Evolutionary conservation across 2,329 filamentous ascomycete species (phyloP), one percentile per base, ranked within the genome.

Genomic region (Botrytis tulipae): DNA sequence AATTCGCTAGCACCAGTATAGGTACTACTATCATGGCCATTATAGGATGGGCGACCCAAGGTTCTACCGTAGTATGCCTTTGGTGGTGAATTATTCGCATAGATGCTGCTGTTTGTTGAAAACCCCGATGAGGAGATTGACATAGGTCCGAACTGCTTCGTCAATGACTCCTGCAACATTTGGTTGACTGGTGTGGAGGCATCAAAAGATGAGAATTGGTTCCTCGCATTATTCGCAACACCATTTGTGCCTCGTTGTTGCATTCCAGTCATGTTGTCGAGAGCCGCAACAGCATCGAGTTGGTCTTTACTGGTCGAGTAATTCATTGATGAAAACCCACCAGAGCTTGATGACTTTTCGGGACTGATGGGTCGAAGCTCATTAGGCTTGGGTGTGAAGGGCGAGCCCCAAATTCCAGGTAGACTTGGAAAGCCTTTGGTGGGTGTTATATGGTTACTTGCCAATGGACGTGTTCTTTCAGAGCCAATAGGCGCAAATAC

Each of bases 61-160:
- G 62, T 74, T 48, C 73, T 65, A 66, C n/a, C 65, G 29, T 68
- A 66, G 67, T 65, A 61, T 44, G 61, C 60, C 63, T 72, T 73
- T 71, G 71, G 74, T 37, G 78, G 74, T 7, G 71, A 73, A 70
- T 85, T 86, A 48, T 86, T 84, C 59, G 83, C 84, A 73, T 86
- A 87, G 35, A 89, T 76, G 75, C 85, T 87, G 78, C 86, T 88
- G 1, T 82, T 80, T 72, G 87, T 82, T 22, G 86, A 85, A 75
- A 88, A 88, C 10, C 76, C 78, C 57, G 79, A 78, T 29, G 77
- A 78, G n/a, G 75, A 73, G 22, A 73, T 75, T 22, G 77, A 67
- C 62, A 77, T 74, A 1, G 72, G 69, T 29, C 60, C 66, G 59
- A 76, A 79, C 59, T 77, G 77, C 51, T 77, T 75, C 44, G 76